Conservation (phyloP, 1,139 yeast species). For the Suhomyces kunorum region DNA sequence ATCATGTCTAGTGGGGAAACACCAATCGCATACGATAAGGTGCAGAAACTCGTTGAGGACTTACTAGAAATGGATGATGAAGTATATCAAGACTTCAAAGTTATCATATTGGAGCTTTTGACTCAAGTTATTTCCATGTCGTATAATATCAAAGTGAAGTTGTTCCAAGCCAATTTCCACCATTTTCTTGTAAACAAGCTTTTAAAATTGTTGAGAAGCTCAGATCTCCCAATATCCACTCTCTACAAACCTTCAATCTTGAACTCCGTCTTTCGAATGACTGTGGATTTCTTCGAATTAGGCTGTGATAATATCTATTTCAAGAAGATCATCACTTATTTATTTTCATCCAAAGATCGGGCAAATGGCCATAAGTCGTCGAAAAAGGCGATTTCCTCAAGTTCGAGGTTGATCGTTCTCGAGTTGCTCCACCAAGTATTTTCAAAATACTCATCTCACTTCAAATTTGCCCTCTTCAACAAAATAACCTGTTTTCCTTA, state of each 20-base stretch:
- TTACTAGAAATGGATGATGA: slow-evolving; percentile 26
- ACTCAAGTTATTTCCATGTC: slow-evolving; percentile 25
- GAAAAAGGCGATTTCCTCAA: neutral
- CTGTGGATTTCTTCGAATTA: slow-evolving; percentile 33
- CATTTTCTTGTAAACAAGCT: slow-evolving; percentile 25
- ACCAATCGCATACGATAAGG: slow-evolving; percentile 4
- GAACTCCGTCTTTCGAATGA: slow-evolving; percentile 26
- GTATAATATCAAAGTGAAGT: slow-evolving; percentile 30
- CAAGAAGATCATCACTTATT: slow-evolving; percentile 25
- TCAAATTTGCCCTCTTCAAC: slow-evolving; percentile 35
- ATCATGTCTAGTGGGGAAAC: slow-evolving; percentile 15
- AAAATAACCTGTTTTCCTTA: slow-evolving; percentile 18
- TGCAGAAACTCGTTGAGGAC: slow-evolving; percentile 19
- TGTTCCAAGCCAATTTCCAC: slow-evolving; percentile 23
- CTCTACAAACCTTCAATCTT: slow-evolving; percentile 17
- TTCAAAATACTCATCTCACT: slow-evolving; percentile 29
- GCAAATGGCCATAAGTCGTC: neutral
- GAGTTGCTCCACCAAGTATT: slow-evolving; percentile 30
- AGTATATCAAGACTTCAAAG: slow-evolving; percentile 33
- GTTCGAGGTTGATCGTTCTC: slow-evolving; percentile 23
- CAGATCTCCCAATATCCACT: neutral
- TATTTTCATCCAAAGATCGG: slow-evolving; percentile 6
- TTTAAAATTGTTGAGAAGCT: slow-evolving; percentile 7
- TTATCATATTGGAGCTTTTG: slow-evolving; percentile 34
- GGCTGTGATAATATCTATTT: slow-evolving; percentile 35